Evolutionary conservation across 2,329 filamentous ascomycete genomes (phyloP).

Genomic region (Chlorencoelia australis): DNA sequence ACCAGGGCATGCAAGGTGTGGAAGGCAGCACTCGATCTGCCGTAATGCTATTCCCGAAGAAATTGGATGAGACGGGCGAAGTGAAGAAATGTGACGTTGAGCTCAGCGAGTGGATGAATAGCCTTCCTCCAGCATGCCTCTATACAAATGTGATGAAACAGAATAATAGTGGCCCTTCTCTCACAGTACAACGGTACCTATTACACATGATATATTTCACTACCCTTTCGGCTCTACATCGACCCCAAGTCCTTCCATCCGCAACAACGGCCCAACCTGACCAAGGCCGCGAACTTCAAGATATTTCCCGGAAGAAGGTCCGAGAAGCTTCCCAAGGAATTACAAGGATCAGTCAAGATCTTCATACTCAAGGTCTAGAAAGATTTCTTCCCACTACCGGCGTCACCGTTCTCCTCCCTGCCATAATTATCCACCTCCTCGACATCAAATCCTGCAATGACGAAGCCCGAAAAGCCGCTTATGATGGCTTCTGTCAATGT

Average conservation of each 20-base stretch:
- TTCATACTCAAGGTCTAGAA: conserved; percentile 64
- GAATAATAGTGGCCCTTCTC: conserved; percentile 46
- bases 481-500: conserved; percentile 78
- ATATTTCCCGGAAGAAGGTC: conserved; percentile 73
- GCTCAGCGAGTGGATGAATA: conserved; percentile 65
- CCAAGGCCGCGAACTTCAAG: conserved; percentile 61
- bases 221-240: conserved; percentile 80
- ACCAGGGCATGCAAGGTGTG: conserved; percentile 67
- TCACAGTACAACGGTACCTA: conserved; percentile 67
- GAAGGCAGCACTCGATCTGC: conserved; percentile 59
- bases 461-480: conserved; percentile 59
- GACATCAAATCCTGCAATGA: conserved; percentile 80
- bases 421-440: conserved; percentile 86
- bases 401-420: conserved; percentile 81
- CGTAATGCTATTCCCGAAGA: conserved; percentile 89
- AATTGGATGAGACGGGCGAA: conserved; percentile 67
- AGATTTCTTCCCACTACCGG: conserved; percentile 78
- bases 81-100: conserved; percentile 72
- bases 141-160: conserved; percentile 52
- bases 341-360: conserved; percentile 69
- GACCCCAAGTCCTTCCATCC: conserved; percentile 79
- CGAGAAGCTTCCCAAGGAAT: conserved; percentile 77
- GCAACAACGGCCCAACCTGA: conserved; percentile 41
- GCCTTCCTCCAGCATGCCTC: conserved; percentile 60
- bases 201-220: conserved; percentile 92